Evolutionary conservation across 2,329 filamentous ascomycete species (phyloP), one percentile per base, ranked within the genome.

Genomic region (Fusarium brachygibbosum): DNA sequence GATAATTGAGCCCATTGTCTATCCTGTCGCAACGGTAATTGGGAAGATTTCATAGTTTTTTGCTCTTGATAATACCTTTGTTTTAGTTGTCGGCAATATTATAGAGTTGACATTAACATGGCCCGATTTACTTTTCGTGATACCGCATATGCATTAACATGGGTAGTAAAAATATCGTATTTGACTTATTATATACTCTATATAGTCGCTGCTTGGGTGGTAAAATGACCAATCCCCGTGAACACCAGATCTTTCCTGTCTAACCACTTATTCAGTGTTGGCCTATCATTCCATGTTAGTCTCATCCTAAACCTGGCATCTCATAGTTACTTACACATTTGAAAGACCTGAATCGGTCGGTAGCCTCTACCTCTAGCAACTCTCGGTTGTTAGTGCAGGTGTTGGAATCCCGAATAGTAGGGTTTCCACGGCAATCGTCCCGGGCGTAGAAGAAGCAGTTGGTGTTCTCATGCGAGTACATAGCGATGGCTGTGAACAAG

Each of bases 51-150:
- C 4, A 2, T 16, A n/a, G 8, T 17, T n/a, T 19, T 3, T 16
- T 16, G 3, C 3, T 23, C 4, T 16, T 25, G 21, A 17, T 23
- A 17, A 37, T 50, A 50, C 8, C 11, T 5, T 16, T 50, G 17
- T 45, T n/a, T 19, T 28, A 10, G 6, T 10, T 28, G 25, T 8
- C 16, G 2, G 14, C 6, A 50, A 23, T 25, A 11, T 5, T 9
- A 16, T 3, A 7, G 14, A 17, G 8, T 5, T 14, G 6, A n/a
- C 8, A 9, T 9, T 1, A 14, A 2, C 0, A 7, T 19, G n/a
- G 6, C 13, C 14, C 19, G 12, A 3, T 10, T 40, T 13, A 0
- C 2, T 4, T 9, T 29, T 5, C 3, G 2, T 9, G 37, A 23
- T 23, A 8, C 29, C 29, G 11, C 29, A 25, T 25, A 25, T 38